phyloP scores from a whole-genome alignment of 202 grass and related monocot genomes.

The Setaria viridis region DNA sequence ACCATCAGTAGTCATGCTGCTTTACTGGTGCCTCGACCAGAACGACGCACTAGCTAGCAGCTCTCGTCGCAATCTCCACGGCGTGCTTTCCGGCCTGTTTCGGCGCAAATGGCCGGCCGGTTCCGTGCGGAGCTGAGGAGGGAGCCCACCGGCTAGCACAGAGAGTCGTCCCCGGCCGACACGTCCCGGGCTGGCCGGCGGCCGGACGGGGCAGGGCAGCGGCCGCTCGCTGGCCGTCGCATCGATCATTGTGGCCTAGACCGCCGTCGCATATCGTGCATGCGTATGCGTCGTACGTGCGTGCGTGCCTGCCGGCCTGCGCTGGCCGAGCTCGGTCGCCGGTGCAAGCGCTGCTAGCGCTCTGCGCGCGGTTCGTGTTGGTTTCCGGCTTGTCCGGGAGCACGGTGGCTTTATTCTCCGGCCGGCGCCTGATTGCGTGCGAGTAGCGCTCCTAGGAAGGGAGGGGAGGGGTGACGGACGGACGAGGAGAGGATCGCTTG shows the following conservation, averaged over 20 bases:
- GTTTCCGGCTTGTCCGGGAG: conserved; percentile 48
- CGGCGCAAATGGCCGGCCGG: neutral
- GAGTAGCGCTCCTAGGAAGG: conserved; percentile 14
- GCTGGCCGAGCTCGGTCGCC: too few species aligned
- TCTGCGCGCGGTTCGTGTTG: neutral
- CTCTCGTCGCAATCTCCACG: neutral
- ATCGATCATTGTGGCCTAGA: neutral
- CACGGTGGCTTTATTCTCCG: conserved; percentile 39
- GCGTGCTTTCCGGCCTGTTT: neutral
- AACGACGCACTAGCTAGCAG: neutral
- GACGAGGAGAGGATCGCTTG: neutral
- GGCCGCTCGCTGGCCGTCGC: neutral
- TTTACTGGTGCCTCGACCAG: neutral
- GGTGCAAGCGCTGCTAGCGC: too few species aligned
- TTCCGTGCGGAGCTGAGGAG: neutral
- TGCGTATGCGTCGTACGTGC: neutral
- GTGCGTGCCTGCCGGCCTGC: neutral
- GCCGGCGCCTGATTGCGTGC: neutral
- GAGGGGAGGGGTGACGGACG: neutral
- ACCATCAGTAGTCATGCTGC: neutral
- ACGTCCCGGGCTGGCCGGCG: neutral
- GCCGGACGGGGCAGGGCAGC: neutral
- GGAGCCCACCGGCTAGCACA: neutral
- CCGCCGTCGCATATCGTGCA: neutral
- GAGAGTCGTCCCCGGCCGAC: neutral